These are phyloP conservation scores for Dianthus caryophyllus DNA, from an alignment of 148 eudicot species.

Conservation along the genomic window DNA sequence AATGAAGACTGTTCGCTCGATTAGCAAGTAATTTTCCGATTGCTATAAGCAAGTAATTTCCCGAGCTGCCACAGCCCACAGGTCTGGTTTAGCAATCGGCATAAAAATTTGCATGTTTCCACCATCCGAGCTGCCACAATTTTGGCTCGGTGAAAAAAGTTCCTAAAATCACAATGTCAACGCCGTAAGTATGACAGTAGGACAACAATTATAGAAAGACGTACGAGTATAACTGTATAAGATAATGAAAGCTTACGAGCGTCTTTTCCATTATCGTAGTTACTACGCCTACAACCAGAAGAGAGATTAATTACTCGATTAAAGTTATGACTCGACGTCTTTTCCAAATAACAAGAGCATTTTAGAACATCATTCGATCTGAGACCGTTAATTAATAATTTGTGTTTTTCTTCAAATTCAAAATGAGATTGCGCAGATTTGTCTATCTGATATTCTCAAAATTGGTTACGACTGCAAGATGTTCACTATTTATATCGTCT, in stretches of 20 bases:
- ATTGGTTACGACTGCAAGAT: too few relatives aligned
- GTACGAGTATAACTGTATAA: too few relatives aligned
- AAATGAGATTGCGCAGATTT: too few relatives aligned
- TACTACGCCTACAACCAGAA: constrained; percentile 58
- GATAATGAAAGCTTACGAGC: constrained; percentile 75
- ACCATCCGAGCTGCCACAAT: constrained; percentile 90
- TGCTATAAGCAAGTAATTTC: too few relatives aligned
- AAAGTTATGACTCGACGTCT: constrained; percentile 38
- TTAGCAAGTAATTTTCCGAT: too few relatives aligned
- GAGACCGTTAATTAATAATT: too few relatives aligned
- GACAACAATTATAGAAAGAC: too few relatives aligned
- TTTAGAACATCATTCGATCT: constrained; percentile 38
- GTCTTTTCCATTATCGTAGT: constrained; percentile 64
- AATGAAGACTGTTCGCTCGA: neutral
- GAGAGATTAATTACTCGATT: constrained; percentile 47
- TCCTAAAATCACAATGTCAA: constrained; percentile 83
- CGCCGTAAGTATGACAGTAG: too few relatives aligned
- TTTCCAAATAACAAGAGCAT: constrained; percentile 50
- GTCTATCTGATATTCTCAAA: too few relatives aligned
- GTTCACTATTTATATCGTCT: constrained; percentile 39
- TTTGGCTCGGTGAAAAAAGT: constrained; percentile 64
- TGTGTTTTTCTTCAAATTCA: too few relatives aligned
- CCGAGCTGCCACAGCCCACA: too few relatives aligned
- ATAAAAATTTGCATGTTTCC: constrained; percentile 46
- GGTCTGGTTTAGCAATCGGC: too few relatives aligned